Evolutionary conservation across 1,139 yeast species (phyloP).

Genomic region (Lodderomyces pseudojiufengensis): DNA sequence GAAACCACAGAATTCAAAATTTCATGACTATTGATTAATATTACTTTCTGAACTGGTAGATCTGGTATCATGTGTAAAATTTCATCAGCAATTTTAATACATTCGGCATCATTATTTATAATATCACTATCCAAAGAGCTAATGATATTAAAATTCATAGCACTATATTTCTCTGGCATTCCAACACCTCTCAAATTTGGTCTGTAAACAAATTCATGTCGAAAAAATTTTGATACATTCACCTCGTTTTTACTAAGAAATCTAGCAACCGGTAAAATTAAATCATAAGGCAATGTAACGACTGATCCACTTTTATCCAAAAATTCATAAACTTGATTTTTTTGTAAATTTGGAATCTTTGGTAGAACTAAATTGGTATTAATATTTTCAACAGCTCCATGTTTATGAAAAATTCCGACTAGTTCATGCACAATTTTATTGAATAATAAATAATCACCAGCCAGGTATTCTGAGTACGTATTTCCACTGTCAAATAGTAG

Average conservation of each 20-base stretch:
- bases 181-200: conserved; percentile 48
- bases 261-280: conserved; percentile 86
- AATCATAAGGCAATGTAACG: conserved; percentile 81
- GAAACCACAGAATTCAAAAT: conserved; percentile 61
- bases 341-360: conserved; percentile 66
- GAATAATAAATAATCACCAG: conserved; percentile 43
- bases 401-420: conserved; percentile 59
- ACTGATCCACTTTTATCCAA: conserved; percentile 85
- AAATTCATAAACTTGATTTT: conserved; percentile 67
- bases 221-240: conserved; percentile 57
- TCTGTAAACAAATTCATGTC: conserved; percentile 80
- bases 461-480: conserved; percentile 5
- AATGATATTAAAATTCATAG: conserved; percentile 81
- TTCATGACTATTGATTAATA: conserved; percentile 76
- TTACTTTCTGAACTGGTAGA: conserved; percentile 48
- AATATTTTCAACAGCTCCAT: conserved; percentile 82
- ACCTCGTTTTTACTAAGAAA: conserved; percentile 62
- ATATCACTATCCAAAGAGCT: conserved; percentile 41
- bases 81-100: conserved; percentile 77
- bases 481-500: conserved; percentile 60
- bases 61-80: conserved; percentile 62
- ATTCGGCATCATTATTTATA: conserved; percentile 73
- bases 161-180: conserved; percentile 75
- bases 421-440: conserved; percentile 55
- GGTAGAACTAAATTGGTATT: conserved; percentile 63